Base-by-base conservation (phyloP, 2,329 filamentous ascomycete species). In the Cordyceps javanica region DNA sequence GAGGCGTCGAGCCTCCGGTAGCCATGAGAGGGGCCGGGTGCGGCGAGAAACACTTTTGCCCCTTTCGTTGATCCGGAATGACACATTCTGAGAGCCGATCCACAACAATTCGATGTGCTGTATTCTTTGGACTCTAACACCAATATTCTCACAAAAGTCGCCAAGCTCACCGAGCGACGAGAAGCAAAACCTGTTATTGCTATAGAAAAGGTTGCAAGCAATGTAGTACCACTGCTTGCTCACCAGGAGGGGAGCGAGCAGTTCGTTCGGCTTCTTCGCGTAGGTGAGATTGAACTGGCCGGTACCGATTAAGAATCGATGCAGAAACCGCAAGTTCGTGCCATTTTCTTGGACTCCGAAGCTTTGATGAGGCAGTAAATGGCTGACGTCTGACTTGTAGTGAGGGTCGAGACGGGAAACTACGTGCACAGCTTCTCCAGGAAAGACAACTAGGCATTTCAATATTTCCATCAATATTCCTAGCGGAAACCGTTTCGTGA, bases 101-200 rank as follows among this genome's bases (percentile, higher is more conserved):
- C 74, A 78, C 1, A 77, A 63, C 0, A 81, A 42, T 59, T 79
- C 75, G 0, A 81, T 58, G 32, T 77, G 68, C 51, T 74, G 75
- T 0, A 81, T 42, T 0, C 77, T 68, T n/a, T 76, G 70, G 1
- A 75, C 59, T 0, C 75, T 71, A 3, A 67, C 62, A 1, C 72
- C 69, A 23, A 79, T 79, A 0, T 76, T 73, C 1, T 62, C 63
- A 55, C 70, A 72, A 61, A 82, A 82, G 44, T 76, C 72, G 54
- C 73, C 73, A 63, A 77, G 74, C 64, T 82, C 78, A 46, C 79
- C 78, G 0, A 82, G 65, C n/a, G 75, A 78, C n/a, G 76, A 79
- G 62, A 82, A 81, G 0, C 73, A 74, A 59, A 81, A 81, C 0
- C 67, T 76, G 61, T 82, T 82, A 1, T 67, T 59, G 8, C 77